Conservation (phyloP, 331 rosid genomes). For the Malus hybrid region DNA sequence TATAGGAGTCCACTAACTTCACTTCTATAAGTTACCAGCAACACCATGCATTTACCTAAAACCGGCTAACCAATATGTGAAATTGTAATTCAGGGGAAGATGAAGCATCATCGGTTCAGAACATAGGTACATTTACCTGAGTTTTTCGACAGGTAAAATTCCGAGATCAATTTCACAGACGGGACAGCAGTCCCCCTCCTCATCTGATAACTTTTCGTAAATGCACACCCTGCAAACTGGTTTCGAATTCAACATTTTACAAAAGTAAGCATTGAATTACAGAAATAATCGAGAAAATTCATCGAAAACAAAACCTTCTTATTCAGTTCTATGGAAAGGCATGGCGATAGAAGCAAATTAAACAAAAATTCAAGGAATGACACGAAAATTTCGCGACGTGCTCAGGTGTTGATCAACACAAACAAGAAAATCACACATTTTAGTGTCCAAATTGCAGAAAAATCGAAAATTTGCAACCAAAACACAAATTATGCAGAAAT, state of each 20-base stretch:
- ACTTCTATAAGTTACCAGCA: no score
- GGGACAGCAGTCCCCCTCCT: conserved; percentile 79
- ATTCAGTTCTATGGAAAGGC: not conserved
- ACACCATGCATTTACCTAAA: no score
- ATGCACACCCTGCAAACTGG: conserved; percentile 97
- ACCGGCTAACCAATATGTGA: no score
- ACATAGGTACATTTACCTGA: conserved; percentile 39
- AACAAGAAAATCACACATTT: conserved; percentile 6
- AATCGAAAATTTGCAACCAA: conserved; percentile 1
- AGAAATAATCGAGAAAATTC: not conserved
- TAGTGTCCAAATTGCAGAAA: conserved; percentile 4
- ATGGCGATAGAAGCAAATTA: not conserved
- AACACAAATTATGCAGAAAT: conserved; percentile 3
- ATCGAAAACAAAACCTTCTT: not conserved
- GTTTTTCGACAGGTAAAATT: conserved; percentile 76
- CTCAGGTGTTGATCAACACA: not conserved
- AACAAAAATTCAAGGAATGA: not conserved
- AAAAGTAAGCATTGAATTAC: conserved; percentile 17
- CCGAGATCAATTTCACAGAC: conserved; percentile 89
- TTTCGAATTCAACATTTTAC: conserved; percentile 17
- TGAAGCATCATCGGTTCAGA: no score
- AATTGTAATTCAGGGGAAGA: no score
- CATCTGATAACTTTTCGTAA: conserved; percentile 74
- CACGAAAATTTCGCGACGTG: not conserved
- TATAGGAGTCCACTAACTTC: no score